Evolutionary conservation across 2,329 filamentous ascomycete genomes (phyloP).

Genomic region (Biscogniauxia mediterranea): DNA sequence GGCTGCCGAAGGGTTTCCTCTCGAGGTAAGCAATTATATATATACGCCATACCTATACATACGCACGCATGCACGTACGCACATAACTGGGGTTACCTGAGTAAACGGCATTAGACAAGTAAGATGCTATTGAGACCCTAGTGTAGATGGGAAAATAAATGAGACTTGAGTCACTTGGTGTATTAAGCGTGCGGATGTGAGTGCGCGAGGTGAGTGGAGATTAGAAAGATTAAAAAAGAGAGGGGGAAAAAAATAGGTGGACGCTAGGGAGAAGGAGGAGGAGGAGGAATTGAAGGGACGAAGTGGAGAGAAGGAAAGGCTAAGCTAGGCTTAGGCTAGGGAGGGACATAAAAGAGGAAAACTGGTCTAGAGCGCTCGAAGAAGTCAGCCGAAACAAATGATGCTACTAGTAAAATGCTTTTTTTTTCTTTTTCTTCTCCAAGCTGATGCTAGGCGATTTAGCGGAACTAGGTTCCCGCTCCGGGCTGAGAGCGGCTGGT

Average conservation of each 20-base stretch:
- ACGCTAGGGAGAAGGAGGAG: background rate
- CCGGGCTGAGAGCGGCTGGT: conserved; percentile 2
- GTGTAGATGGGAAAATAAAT: background rate
- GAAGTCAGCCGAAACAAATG: conserved; percentile 6
- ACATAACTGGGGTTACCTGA: too few relatives aligned
- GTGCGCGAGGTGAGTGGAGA: background rate
- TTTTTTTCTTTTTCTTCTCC: background rate
- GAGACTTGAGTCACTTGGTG: conserved; percentile 1
- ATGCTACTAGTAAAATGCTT: background rate
- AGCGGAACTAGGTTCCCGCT: conserved; percentile 2
- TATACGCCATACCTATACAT: too few relatives aligned
- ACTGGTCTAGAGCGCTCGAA: conserved; percentile 4
- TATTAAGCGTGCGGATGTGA: background rate
- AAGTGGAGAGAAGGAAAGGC: too few relatives aligned
- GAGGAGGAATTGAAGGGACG: background rate
- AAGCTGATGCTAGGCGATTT: conserved; percentile 4
- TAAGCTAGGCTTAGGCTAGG: background rate
- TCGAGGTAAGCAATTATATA: too few relatives aligned
- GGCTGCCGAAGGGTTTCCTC: conserved; percentile 2
- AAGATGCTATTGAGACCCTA: too few relatives aligned
- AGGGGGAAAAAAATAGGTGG: background rate
- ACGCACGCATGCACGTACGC: too few relatives aligned
- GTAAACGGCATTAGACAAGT: too few relatives aligned
- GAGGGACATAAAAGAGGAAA: background rate
- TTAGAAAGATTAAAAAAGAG: background rate